phyloP scores from a whole-genome alignment of 805 yeast species.

The Saturnispora gosingensis region DNA sequence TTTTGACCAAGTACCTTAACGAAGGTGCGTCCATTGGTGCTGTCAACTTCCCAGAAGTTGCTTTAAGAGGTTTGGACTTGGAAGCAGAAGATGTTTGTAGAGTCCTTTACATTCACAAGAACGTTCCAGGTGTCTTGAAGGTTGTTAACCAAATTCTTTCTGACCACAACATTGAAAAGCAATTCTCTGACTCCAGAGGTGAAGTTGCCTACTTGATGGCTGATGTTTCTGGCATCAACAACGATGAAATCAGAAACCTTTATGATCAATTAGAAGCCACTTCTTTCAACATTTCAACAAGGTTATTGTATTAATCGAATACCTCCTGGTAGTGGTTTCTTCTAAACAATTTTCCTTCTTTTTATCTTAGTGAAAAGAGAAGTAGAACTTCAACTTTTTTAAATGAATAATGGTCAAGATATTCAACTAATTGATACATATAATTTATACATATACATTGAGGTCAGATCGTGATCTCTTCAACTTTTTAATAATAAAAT shows the following conservation, averaged over 20 bases:
- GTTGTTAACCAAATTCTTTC: conserved; percentile 94
- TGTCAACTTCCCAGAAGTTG: conserved; percentile 97
- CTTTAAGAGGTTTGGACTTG: conserved; percentile 76
- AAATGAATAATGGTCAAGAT: neutral
- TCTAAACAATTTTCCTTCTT: neutral
- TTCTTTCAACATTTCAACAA: conserved; percentile 82
- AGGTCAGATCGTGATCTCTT: neutral
- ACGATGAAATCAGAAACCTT: conserved; percentile 72
- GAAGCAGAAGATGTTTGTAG: conserved; percentile 86
- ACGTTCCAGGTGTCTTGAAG: conserved; percentile 97
- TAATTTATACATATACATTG: neutral
- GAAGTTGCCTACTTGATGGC: conserved; percentile 97
- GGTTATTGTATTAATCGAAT: conserved; percentile 64
- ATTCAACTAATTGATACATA: neutral
- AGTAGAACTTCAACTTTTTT: neutral
- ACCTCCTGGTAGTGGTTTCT: neutral
- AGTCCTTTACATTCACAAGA: conserved; percentile 91
- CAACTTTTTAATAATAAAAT: neutral
- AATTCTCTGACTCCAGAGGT: conserved; percentile 94
- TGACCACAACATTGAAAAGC: conserved; percentile 93
- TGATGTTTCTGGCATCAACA: conserved; percentile 80
- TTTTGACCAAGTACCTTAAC: conserved; percentile 83
- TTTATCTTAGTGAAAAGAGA: neutral
- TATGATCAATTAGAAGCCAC: conserved; percentile 83
- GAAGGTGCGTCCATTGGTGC: conserved; percentile 95